Conservation (phyloP, 768 basidiomycete species). For the Boletus coccyginus region DNA sequence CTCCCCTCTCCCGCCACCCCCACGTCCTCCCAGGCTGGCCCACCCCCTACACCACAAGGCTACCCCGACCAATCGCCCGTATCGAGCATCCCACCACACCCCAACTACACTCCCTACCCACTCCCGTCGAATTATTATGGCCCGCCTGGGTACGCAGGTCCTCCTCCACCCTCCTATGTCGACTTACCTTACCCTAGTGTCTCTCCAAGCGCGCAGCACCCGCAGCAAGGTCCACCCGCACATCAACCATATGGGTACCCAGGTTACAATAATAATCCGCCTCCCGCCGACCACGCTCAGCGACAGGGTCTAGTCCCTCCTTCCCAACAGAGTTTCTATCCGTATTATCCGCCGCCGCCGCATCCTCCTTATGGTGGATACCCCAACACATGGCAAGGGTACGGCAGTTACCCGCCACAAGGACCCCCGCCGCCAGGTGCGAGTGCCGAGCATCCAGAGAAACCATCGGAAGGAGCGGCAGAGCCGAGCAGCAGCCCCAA, state of each 20-base stretch:
- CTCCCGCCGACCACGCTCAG: constrained; percentile 22
- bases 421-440: constrained; percentile 21
- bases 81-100: constrained; percentile 22
- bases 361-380: constrained; percentile 32
- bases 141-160: constrained; percentile 22
- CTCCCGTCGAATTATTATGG: constrained; percentile 33
- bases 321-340: constrained; percentile 27
- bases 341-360: constrained; percentile 32
- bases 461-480: constrained; percentile 22
- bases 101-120: constrained; percentile 34
- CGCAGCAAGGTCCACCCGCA: constrained; percentile 17
- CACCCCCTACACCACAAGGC: constrained; percentile 21
- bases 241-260: constrained; percentile 24
- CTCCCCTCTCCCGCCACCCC: constrained; percentile 32
- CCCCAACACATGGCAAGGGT: constrained; percentile 26
- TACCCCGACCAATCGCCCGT: constrained; percentile 30
- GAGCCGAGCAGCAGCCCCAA: constrained; percentile 17
- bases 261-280: constrained; percentile 17
- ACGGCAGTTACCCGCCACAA: constrained; percentile 31
- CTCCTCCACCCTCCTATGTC: not conserved
- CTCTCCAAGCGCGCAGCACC: constrained; percentile 22
- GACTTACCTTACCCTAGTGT: constrained; percentile 18
- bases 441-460: constrained; percentile 22
- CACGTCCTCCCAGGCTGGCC: constrained; percentile 25
- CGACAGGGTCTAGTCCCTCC: constrained; percentile 22